Evolutionary conservation across 2,329 filamentous ascomycete species (phyloP), one percentile per base, ranked within the genome.

Genomic region (Graphium sp.): DNA sequence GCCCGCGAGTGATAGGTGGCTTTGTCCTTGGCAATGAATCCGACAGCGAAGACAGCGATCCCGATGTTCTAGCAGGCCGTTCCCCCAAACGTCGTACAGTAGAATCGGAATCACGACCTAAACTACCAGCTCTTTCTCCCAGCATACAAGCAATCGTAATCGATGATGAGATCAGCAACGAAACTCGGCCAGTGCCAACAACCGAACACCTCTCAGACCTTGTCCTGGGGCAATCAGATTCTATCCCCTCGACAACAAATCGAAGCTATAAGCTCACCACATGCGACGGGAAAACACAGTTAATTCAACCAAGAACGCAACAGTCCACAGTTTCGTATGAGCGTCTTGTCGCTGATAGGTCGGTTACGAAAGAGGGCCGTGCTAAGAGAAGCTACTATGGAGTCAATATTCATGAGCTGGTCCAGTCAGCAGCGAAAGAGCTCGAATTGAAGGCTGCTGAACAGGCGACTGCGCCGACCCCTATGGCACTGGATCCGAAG

Each of bases 381-480:
- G 79, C 79, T 3, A 70, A 69, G 41, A 70, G 70, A 40, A 76
- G 74, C 40, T 95, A 85, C 52, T 98, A 93, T 47, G 89, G 89
- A 7, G 77, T 98, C 37, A 77, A 93, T 26, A 89, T 98, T 19
- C 84, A 94, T 48, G 62, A 72, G 31, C 56, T 98, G 22, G 65
- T 95, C 32, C 74, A 80, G 32, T 66, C 76, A 11, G 78, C 78
- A 4, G 57, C 68, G 30, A 64, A 66, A 13, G 71, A 83, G 35
- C 52, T 66, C 7, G 53, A 35, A 5, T 29, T 29, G 19, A 32
- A 26, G 25, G 32, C 30, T 10, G 10, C 32, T 17, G 9, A 22
- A n/a, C 27, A 32, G 12, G 25, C 31, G 20, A 26, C 28, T 6
- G 13, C 11, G 25, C 33, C 24, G 26, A 19, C 5, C 5, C 21